Base-by-base conservation (phyloP, 2,329 filamentous ascomycete species). In the Ophiocordyceps camponoti-leonardi region DNA sequence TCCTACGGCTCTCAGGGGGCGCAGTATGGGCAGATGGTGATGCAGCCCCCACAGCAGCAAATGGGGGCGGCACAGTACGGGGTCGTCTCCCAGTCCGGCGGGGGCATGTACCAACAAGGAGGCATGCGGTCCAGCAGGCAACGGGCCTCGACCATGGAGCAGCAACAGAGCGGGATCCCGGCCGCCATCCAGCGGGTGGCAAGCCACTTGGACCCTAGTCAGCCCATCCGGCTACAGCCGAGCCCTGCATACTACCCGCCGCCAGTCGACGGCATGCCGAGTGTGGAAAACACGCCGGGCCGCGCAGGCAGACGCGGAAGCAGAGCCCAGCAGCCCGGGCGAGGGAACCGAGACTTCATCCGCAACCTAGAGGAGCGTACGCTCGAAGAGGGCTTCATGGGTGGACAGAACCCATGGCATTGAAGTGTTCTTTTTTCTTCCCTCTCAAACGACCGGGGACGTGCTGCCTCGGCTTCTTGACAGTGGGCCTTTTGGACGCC, bases 221-320 rank as follows among this genome's bases (percentile, higher is more conserved):
- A 88, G 49, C 92, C 92, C 0, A 96, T 98, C 56, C 78, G 92
- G 44, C 66, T 96, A 47, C 92, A 98, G 59, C 92, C 92, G 2
- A 95, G 87, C 54, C 92, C 92, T 6, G 92, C 92, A 2, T 98
- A 98, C 63, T 98, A 96, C 55, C 92, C 92, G 12, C 92, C 92
- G 19, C 85, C 90, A 2, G 79, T 83, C 7, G 90, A 96, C 52
- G 85, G 86, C 11, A 79, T 86, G 54, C 73, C 77, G 19, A 66
- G 71, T 10, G 76, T 84, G 49, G 73, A 79, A 43, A 75, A 73
- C 48, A 68, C 77, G 22, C 57, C 70, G 42, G 61, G 67, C 46
- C 61, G 75, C 66, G 63, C 82, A 28, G 77, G 83, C 40, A 76
- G 87, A 56, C 75, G 88, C 59, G 83, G 84, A 41, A 90, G 86